phyloP scores from a whole-genome alignment of 805 yeast species.

The Torulaspora delbrueckii region DNA sequence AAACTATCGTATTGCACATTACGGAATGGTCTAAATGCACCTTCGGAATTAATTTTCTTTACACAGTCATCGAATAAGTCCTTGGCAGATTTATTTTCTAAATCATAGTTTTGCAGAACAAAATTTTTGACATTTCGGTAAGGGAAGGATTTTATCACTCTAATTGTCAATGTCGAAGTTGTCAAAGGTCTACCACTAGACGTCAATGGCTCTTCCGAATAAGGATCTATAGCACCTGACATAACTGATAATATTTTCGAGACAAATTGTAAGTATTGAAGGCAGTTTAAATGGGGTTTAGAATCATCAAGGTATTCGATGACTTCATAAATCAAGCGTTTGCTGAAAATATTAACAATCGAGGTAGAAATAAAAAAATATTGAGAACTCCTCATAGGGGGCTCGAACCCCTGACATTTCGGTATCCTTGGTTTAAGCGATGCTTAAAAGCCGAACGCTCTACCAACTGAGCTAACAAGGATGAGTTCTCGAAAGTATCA shows the following conservation, averaged over 20 bases:
- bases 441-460: constrained; percentile 64
- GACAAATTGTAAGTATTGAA: not conserved
- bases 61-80: constrained; percentile 53
- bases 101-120: constrained; percentile 63
- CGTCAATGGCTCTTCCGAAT: constrained; percentile 68
- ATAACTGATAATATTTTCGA: constrained; percentile 7
- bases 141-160: constrained; percentile 87
- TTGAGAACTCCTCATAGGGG: constrained; percentile 46
- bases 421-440: constrained; percentile 38
- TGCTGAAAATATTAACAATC: not conserved
- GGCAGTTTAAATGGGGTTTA: too few relatives aligned
- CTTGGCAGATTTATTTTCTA: constrained; percentile 60
- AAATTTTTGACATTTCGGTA: constrained; percentile 81
- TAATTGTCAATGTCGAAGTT: constrained; percentile 73
- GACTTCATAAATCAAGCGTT: not conserved
- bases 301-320: not conserved
- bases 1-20: constrained; percentile 67
- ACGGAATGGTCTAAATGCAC: constrained; percentile 77
- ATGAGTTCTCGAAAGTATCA: constrained; percentile 34
- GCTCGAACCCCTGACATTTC: constrained; percentile 50
- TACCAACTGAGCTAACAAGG: constrained; percentile 63
- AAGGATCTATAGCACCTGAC: constrained; percentile 30
- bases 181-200: constrained; percentile 64
- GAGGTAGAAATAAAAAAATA: constrained; percentile 9
- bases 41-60: constrained; percentile 47